Evolutionary conservation across 768 basidiomycete species (phyloP).

Genomic region (Auricularia sp.): DNA sequence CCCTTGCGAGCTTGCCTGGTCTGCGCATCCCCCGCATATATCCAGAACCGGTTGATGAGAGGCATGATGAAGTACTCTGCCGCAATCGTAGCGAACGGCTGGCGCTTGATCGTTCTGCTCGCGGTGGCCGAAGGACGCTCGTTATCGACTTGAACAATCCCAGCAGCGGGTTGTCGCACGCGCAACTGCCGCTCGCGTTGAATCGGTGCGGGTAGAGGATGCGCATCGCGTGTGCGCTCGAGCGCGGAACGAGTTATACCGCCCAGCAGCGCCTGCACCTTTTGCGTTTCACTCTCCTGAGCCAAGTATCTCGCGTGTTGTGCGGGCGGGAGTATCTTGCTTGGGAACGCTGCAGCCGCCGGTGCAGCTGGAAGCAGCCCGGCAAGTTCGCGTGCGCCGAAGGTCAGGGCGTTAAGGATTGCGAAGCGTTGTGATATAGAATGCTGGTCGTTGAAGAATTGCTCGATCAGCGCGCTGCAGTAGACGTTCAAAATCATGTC

Average conservation of each 20-base stretch:
- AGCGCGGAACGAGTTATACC: slow-evolving; percentile 54
- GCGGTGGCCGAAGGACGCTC: neutral
- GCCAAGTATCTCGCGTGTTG: slow-evolving; percentile 63
- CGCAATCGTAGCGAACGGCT: slow-evolving; percentile 58
- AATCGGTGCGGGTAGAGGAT: slow-evolving; percentile 48
- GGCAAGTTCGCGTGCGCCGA: slow-evolving; percentile 79
- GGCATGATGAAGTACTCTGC: slow-evolving; percentile 86
- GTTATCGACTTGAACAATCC: slow-evolving; percentile 27
- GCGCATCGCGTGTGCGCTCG: slow-evolving; percentile 45
- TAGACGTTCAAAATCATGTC: neutral
- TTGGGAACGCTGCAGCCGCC: slow-evolving; percentile 51
- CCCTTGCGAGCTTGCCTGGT: slow-evolving; percentile 62
- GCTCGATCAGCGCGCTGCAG: slow-evolving; percentile 69
- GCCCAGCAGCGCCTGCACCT: slow-evolving; percentile 50
- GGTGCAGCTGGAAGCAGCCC: slow-evolving; percentile 26
- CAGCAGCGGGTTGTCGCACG: slow-evolving; percentile 38
- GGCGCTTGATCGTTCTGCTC: slow-evolving; percentile 7
- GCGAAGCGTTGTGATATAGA: slow-evolving; percentile 76
- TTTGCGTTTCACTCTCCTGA: slow-evolving; percentile 23
- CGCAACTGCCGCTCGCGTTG: slow-evolving; percentile 63
- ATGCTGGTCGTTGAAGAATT: slow-evolving; percentile 91
- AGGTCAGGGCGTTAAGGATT: slow-evolving; percentile 76
- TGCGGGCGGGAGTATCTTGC: slow-evolving; percentile 61
- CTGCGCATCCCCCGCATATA: slow-evolving; percentile 80
- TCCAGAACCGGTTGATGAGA: slow-evolving; percentile 88